Evolutionary conservation across 129 eudicot species (phyloP).

Genomic region (Pulicaria dysenterica): DNA sequence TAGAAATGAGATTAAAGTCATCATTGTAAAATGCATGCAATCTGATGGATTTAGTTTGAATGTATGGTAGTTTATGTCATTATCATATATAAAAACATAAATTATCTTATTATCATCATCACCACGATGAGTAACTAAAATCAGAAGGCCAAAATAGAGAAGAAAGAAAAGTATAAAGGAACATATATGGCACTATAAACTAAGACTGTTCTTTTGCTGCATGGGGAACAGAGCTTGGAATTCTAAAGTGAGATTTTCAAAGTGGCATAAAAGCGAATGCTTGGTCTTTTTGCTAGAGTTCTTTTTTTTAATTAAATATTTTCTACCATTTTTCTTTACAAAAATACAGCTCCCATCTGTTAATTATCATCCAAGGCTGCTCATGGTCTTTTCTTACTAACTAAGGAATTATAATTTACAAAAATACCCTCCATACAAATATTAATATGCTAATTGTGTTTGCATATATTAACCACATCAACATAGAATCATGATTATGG

Average conservation of each 20-base stretch:
- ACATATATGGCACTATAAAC: constrained; percentile 71
- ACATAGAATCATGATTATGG: constrained; percentile 41
- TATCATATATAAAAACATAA: constrained; percentile 21
- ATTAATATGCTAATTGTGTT: constrained; percentile 1
- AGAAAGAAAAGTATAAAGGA: constrained; percentile 59
- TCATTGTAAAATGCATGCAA: constrained; percentile 7
- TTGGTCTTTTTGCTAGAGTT: constrained; percentile 46
- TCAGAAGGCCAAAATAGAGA: constrained; percentile 39
- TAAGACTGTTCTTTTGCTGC: constrained; percentile 63
- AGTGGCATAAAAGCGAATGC: constrained; percentile 70
- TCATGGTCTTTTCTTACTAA: constrained; percentile 56
- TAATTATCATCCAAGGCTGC: constrained; percentile 46
- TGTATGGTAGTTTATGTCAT: constrained; percentile 27
- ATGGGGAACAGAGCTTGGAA: constrained; percentile 88
- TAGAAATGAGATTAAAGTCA: background rate
- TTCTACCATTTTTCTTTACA: constrained; percentile 47
- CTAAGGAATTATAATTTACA: constrained; percentile 61
- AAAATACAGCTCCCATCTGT: constrained; percentile 40
- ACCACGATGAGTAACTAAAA: constrained; percentile 30
- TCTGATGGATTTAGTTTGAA: constrained; percentile 5
- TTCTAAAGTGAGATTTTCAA: constrained; percentile 85
- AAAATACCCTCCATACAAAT: constrained; percentile 34
- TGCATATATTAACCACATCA: constrained; percentile 23
- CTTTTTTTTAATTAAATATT: constrained; percentile 38
- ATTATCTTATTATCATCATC: constrained; percentile 31